Evolutionary conservation across 352 stramenopile genomes (phyloP), one percentile per base, ranked within the genome.

Genomic region (Plasmopara halstedii): DNA sequence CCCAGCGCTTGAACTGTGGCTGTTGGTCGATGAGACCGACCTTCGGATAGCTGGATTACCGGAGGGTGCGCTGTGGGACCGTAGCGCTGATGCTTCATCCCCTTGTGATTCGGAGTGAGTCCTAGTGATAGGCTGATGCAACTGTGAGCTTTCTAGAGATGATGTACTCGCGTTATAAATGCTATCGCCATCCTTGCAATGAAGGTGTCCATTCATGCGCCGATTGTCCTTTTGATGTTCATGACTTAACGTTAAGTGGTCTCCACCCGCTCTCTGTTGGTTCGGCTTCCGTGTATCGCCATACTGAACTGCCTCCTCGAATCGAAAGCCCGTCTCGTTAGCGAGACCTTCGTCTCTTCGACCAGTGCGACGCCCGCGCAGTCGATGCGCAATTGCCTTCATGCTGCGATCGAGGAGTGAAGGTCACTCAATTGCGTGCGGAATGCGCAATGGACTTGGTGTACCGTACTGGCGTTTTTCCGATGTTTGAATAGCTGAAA

Each of bases 331-430:
- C 10, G 17, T 32, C 13, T 56, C 47, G 23, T 67, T 33, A 11
- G 22, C 31, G 9, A 25, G 21, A 0, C 18, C 44, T 22, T 53
- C 44, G 32, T 32, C 53, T 55, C 36, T 46, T 33, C 40, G 42
- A 26, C 39, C 59, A 2, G 29, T 26, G 36, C 48, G 48, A 9
- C 54, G 53, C 20, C 48, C 32, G 10, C 58, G 63, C 29, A 69
- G 51, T 31, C 63, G 63, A 42, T 69, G 58, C 10, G 58, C 59
- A 33, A 72, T 39, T 33, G 55, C 48, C 48, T 69, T 73, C 63
- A 73, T 73, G 10, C 18, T 35, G n/a, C n/a, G 10, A 10, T 33
- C n/a, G 22, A 50, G 23, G 41, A 56, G 33, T 45, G 38, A 56
- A 20, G 43, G 43, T 41, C 43, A 7, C 22, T 42, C 5, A 17